These are phyloP conservation scores for Podaxis mareebaensis DNA, from an alignment of 768 basidiomycete species.

Conservation along the genomic window DNA sequence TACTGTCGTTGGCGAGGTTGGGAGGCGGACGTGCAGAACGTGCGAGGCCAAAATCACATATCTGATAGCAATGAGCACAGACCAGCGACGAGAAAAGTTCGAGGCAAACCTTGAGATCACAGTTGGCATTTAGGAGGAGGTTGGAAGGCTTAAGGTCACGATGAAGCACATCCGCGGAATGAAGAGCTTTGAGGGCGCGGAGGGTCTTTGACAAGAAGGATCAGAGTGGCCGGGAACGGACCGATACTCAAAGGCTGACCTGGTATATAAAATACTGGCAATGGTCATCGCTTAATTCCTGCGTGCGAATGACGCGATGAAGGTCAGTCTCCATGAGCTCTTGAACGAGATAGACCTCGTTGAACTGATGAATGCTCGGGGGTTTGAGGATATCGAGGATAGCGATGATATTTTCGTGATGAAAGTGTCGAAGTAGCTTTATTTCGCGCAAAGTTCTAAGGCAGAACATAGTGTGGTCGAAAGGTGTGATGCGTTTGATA, in stretches of 20 bases:
- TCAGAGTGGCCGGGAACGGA: neutral
- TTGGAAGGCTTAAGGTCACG: slow-evolving; percentile 98
- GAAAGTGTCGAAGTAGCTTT: slow-evolving; percentile 88
- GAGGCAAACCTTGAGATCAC: slow-evolving; percentile 84
- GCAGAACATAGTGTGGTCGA: slow-evolving; percentile 94
- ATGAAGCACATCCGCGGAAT: slow-evolving; percentile 95
- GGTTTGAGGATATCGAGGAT: slow-evolving; percentile 93
- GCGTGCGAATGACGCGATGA: slow-evolving; percentile 95
- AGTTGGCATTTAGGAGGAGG: slow-evolving; percentile 95
- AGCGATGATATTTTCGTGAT: slow-evolving; percentile 88
- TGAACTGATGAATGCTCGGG: slow-evolving; percentile 69
- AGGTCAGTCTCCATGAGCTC: slow-evolving; percentile 96
- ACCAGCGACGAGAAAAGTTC: neutral
- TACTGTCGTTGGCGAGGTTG: slow-evolving; percentile 67
- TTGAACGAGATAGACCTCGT: slow-evolving; percentile 80
- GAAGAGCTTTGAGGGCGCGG: slow-evolving; percentile 92
- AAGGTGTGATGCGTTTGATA: slow-evolving; percentile 94
- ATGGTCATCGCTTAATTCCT: slow-evolving; percentile 94
- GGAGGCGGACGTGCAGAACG: slow-evolving; percentile 76
- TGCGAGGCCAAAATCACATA: slow-evolving; percentile 88
- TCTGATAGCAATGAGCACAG: slow-evolving; percentile 36
- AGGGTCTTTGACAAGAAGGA: slow-evolving; percentile 49
- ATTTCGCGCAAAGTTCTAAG: slow-evolving; percentile 85
- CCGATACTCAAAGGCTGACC: slow-evolving; percentile 1
- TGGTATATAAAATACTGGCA: slow-evolving; percentile 94